phyloP scores from a whole-genome alignment of 768 basidiomycete genomes.

The Gymnopilus junonius region DNA sequence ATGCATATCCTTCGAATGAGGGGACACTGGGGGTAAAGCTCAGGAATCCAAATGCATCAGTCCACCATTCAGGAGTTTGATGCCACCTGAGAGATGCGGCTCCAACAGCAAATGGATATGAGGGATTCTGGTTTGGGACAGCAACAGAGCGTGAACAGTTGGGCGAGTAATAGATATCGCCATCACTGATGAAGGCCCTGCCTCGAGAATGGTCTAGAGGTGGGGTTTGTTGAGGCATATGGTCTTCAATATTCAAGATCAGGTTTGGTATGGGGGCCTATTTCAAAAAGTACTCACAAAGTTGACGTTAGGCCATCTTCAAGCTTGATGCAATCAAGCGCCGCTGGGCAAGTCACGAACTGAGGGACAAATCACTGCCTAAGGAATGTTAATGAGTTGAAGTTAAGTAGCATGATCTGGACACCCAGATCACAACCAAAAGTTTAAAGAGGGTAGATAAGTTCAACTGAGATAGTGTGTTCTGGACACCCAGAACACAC shows the following conservation, averaged over 20 bases:
- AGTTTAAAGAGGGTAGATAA: neutral
- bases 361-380: neutral
- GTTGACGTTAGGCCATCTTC: neutral
- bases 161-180: neutral
- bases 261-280: neutral
- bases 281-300: neutral
- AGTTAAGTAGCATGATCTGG: neutral
- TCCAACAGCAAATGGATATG: neutral
- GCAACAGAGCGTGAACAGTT: neutral
- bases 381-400: neutral
- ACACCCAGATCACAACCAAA: neutral
- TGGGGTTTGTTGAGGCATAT: no score
- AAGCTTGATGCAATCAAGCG: neutral
- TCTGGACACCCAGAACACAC: neutral
- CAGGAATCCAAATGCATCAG: neutral
- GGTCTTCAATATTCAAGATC: no score
- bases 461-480: neutral
- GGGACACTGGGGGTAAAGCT: neutral
- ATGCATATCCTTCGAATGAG: neutral
- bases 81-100: neutral
- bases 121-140: neutral
- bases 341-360: neutral
- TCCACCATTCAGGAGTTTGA: conserved; percentile 1
- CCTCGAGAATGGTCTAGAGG: neutral
- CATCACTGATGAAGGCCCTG: neutral